A percentile compares a stretch with the other conserved stretches of the same genome.
Conservation (phyloP, 768 basidiomycete genomes). For the Royoungia palumana region DNA sequence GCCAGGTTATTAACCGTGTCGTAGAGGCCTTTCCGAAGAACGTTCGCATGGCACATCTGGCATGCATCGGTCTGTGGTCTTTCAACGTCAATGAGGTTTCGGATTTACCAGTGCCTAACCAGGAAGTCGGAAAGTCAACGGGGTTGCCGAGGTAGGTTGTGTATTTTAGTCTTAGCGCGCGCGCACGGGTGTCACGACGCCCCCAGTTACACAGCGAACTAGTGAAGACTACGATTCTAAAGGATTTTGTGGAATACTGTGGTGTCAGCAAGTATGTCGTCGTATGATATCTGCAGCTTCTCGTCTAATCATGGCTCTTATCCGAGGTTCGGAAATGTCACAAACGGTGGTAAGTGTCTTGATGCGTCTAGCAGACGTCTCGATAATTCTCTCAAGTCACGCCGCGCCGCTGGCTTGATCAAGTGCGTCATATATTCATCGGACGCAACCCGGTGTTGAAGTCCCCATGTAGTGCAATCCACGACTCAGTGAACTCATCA, state of each 20-base stretch:
- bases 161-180: background rate
- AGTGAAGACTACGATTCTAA: conserved; percentile 76
- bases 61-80: conserved; percentile 61
- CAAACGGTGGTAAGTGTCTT: conserved; percentile 76
- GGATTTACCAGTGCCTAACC: conserved; percentile 3
- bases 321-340: conserved; percentile 77
- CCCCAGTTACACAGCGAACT: conserved; percentile 80
- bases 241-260: conserved; percentile 92
- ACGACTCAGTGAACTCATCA: conserved; percentile 78
- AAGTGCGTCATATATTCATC: conserved; percentile 35
- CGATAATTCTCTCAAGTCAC: conserved; percentile 51
- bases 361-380: background rate
- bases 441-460: conserved; percentile 1
- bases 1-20: background rate
- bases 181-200: background rate
- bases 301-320: conserved; percentile 20
- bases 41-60: conserved; percentile 88
- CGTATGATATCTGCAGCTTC: background rate
- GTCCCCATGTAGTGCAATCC: conserved; percentile 72
- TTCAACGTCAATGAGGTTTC: background rate
- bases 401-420: conserved; percentile 89
- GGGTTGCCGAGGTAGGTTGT: conserved; percentile 77
- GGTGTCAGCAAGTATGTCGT: conserved; percentile 68
- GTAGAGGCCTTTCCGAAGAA: conserved; percentile 83
- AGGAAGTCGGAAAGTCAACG: conserved; percentile 86